A percentile compares a stretch with the other conserved stretches of the same genome.
phyloP scores from a whole-genome alignment of 1,139 yeast species.

The Suhomyces coccinellae region DNA sequence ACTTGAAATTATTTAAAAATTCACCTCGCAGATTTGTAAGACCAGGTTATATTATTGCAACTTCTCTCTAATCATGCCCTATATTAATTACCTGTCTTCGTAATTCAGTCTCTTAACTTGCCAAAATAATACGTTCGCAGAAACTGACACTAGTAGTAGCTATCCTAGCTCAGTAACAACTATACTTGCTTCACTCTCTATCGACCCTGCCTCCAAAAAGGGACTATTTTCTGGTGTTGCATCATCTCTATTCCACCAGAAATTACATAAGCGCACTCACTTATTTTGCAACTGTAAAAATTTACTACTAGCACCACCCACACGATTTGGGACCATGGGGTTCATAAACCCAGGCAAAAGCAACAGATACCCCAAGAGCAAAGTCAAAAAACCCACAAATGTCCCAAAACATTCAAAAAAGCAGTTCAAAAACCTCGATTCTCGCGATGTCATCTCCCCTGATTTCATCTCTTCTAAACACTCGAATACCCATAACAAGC shows the following conservation, averaged over 20 bases:
- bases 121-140: too few species aligned
- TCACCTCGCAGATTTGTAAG: too few species aligned
- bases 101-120: too few species aligned
- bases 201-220: too few species aligned
- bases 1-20: too few species aligned
- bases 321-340: conserved; percentile 25
- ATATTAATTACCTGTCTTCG: too few species aligned
- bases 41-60: too few species aligned
- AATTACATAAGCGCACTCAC: not conserved
- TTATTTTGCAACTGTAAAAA: conserved; percentile 5
- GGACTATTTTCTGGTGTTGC: not conserved
- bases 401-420: conserved; percentile 1
- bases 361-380: conserved; percentile 5
- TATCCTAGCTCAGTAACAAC: too few species aligned
- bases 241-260: not conserved
- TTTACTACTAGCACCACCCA: not conserved
- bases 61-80: too few species aligned
- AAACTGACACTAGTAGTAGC: too few species aligned
- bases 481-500: too few species aligned
- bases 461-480: not conserved
- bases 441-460: not conserved
- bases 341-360: conserved; percentile 31
- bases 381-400: not conserved
- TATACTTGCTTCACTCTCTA: too few species aligned
- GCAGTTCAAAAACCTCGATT: not conserved